Conservation (phyloP, 164 flowering plant species). For the Dillenia suffruticosa region DNA sequence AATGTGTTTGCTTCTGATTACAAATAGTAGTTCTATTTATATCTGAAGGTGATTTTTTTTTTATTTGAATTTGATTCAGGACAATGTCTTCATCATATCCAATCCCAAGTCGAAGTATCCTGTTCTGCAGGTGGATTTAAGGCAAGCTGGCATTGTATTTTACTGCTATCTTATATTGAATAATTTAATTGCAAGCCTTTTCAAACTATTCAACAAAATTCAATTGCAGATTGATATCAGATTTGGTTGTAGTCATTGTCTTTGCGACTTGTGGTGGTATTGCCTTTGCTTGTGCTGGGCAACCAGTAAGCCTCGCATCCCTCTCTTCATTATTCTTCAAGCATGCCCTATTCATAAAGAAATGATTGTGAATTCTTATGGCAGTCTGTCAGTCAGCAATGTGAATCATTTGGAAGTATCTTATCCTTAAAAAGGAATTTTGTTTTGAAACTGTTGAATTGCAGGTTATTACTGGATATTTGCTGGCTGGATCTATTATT, state of each 20-base stretch:
- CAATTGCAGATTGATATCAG: conserved; percentile 76
- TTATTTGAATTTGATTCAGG: conserved; percentile 36
- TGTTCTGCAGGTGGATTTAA: conserved; percentile 74
- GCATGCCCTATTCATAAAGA: conserved; percentile 6
- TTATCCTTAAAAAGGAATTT: not conserved
- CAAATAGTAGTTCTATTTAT: not conserved
- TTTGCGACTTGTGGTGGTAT: conserved; percentile 98
- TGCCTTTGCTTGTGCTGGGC: conserved; percentile 97
- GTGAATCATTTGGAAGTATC: not conserved
- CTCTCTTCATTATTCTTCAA: conserved; percentile 12
- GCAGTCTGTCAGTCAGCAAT: too few relatives aligned
- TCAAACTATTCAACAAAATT: conserved; percentile 4
- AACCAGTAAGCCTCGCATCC: conserved; percentile 58
- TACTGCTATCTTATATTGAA: not conserved
- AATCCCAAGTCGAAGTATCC: conserved; percentile 89
- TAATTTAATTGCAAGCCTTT: conserved; percentile 4
- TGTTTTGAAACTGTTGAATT: conserved; percentile 5
- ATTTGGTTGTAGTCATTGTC: conserved; percentile 90
- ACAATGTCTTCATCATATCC: conserved; percentile 92
- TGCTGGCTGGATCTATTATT: conserved; percentile 93
- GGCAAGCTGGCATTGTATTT: conserved; percentile 30
- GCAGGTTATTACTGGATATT: conserved; percentile 96
- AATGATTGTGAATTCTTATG: conserved; percentile 5
- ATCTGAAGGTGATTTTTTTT: conserved; percentile 3
- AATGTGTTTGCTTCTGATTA: not conserved